Conservation (phyloP, 331 rosid genomes). For the Rhamnella rubrinervis region DNA sequence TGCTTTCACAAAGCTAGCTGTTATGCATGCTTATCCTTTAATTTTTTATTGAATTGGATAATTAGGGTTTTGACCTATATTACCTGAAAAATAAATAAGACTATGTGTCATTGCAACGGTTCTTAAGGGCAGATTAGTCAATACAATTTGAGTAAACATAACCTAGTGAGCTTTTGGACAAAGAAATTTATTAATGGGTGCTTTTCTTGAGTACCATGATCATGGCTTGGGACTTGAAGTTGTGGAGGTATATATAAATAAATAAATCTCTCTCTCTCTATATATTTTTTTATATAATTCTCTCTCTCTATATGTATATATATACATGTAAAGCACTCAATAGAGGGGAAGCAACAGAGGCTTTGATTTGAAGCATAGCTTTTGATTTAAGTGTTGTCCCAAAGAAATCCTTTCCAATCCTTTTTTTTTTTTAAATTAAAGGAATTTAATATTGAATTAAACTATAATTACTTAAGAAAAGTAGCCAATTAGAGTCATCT, state of each 20-base stretch:
- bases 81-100: background rate
- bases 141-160: slow-evolving; percentile 9
- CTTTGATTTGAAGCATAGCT: slow-evolving; percentile 58
- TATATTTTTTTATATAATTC: no score
- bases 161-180: background rate
- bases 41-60: background rate
- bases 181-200: slow-evolving; percentile 6
- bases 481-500: slow-evolving; percentile 6
- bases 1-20: slow-evolving; percentile 11
- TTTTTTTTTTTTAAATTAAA: background rate
- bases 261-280: no score
- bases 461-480: background rate
- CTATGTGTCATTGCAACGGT: slow-evolving; percentile 23
- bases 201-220: slow-evolving; percentile 35
- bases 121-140: slow-evolving; percentile 29
- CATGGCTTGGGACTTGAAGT: slow-evolving; percentile 25
- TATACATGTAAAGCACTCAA: slow-evolving; percentile 30
- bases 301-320: no score
- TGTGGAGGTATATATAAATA: background rate
- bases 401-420: slow-evolving; percentile 20
- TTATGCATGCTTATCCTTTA: background rate
- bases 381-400: slow-evolving; percentile 27
- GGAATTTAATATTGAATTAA: slow-evolving; percentile 1
- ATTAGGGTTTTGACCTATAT: slow-evolving; percentile 6
- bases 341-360: slow-evolving; percentile 19